Conservation (phyloP, 2,329 filamentous ascomycete genomes). For the Microdochium paspali region DNA sequence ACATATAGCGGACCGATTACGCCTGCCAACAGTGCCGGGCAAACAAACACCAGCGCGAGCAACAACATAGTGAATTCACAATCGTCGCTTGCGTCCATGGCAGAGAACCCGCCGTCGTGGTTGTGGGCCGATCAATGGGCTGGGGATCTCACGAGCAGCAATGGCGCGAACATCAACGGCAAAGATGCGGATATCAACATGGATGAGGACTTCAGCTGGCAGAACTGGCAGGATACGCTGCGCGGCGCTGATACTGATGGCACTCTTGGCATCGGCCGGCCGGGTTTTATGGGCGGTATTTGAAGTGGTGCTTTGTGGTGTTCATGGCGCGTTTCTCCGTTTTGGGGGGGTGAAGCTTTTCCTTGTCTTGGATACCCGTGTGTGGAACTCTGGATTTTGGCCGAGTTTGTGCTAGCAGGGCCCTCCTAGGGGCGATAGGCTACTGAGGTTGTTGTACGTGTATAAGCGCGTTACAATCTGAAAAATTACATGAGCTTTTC, state of each 20-base stretch:
- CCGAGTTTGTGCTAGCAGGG: too few relatives aligned
- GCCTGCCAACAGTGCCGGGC: constrained; percentile 6
- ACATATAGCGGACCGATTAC: constrained; percentile 3
- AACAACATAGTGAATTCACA: neutral
- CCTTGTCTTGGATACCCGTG: too few relatives aligned
- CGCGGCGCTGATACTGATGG: constrained; percentile 25
- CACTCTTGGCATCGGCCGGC: constrained; percentile 13
- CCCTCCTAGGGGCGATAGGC: too few relatives aligned
- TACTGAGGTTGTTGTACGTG: too few relatives aligned
- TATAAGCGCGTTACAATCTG: too few relatives aligned
- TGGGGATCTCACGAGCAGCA: constrained; percentile 6
- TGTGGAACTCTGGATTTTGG: too few relatives aligned
- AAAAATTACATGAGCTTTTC: too few relatives aligned
- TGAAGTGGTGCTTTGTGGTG: too few relatives aligned
- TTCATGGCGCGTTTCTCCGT: too few relatives aligned
- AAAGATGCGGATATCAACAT: constrained; percentile 17
- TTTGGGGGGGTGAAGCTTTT: too few relatives aligned
- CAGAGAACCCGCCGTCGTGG: constrained; percentile 27
- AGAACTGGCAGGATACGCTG: constrained; percentile 35
- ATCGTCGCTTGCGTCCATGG: constrained; percentile 3
- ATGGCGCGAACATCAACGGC: constrained; percentile 15
- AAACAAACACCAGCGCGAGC: neutral
- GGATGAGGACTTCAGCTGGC: constrained; percentile 37
- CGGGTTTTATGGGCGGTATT: constrained; percentile 18
- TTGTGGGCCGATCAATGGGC: constrained; percentile 26